Conservation (phyloP, 352 stramenopile genomes). For the Globisporangium rhizosaccharum region DNA sequence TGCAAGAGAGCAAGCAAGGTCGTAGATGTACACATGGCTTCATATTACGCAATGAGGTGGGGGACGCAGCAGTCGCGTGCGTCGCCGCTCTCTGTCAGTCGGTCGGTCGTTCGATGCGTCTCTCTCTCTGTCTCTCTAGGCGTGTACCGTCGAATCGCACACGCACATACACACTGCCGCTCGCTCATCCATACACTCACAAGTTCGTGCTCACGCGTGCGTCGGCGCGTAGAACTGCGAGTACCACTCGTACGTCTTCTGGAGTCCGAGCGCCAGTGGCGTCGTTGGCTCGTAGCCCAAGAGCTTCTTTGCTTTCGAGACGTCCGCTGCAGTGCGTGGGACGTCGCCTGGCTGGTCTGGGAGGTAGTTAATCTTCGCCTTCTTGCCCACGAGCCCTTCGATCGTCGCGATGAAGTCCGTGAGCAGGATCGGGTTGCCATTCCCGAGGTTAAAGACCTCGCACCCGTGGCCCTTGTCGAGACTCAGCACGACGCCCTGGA, state of each 20-base stretch:
- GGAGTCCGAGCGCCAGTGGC: slow-evolving; percentile 90
- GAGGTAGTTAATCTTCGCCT: slow-evolving; percentile 91
- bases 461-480: slow-evolving; percentile 74
- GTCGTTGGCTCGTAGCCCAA: slow-evolving; percentile 95
- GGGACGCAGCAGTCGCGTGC: background rate
- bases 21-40: background rate
- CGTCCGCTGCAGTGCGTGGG: slow-evolving; percentile 93
- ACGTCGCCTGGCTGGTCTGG: slow-evolving; percentile 96
- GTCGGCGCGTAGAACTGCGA: slow-evolving; percentile 36
- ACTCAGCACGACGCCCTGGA: slow-evolving; percentile 90
- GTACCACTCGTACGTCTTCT: slow-evolving; percentile 94
- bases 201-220: background rate
- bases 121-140: too few species aligned
- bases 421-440: slow-evolving; percentile 89
- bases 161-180: background rate
- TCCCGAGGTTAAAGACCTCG: slow-evolving; percentile 97
- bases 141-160: background rate
- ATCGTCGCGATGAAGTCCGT: slow-evolving; percentile 95
- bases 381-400: slow-evolving; percentile 90
- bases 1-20: background rate
- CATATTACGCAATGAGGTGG: background rate
- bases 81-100: background rate
- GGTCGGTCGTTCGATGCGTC: too few species aligned
- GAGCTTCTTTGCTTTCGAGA: slow-evolving; percentile 92
- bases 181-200: too few species aligned